Percentiles rank a stretch among this genome's conserved stretches.
These are phyloP conservation scores for Diaporthe destruens DNA, from an alignment of 2,329 filamentous ascomycete species.

Conservation along the genomic window DNA sequence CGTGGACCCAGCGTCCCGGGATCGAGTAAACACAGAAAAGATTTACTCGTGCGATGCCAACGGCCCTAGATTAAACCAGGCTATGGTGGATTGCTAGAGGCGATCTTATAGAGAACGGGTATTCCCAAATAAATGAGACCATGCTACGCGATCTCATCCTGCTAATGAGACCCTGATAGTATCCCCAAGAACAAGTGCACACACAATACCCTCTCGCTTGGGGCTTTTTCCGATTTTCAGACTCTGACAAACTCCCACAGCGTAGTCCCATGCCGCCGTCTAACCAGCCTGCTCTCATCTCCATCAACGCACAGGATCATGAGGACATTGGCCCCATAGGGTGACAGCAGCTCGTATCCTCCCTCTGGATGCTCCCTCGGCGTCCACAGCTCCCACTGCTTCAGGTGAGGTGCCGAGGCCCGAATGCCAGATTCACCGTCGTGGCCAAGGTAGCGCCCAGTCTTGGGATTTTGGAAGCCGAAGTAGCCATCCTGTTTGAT, in stretches of 20 bases:
- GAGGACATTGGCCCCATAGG: neutral
- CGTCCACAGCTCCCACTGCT: neutral
- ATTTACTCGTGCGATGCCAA: too few relatives aligned
- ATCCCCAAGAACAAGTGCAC: too few relatives aligned
- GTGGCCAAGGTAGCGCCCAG: neutral
- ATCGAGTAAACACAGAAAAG: neutral
- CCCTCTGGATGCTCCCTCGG: neutral
- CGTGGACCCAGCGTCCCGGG: neutral
- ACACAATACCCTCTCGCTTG: too few relatives aligned
- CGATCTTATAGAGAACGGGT: too few relatives aligned
- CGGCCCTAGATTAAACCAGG: too few relatives aligned
- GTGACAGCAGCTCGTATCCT: neutral
- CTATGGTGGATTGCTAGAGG: too few relatives aligned
- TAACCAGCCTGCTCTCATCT: neutral
- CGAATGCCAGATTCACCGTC: neutral
- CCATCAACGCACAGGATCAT: neutral
- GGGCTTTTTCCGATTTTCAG: neutral
- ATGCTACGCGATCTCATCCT: too few relatives aligned
- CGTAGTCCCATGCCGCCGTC: neutral
- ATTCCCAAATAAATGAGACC: too few relatives aligned
- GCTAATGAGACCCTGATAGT: too few relatives aligned
- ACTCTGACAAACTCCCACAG: constrained; percentile 3
- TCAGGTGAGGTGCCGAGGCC: accelerated
- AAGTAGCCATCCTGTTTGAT: neutral
- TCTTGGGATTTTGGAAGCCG: neutral